A percentile compares a stretch with the other conserved stretches of the same genome.
phyloP scores from a whole-genome alignment of 495 filamentous ascomycete genomes.

The Hypoxylon rickii region DNA sequence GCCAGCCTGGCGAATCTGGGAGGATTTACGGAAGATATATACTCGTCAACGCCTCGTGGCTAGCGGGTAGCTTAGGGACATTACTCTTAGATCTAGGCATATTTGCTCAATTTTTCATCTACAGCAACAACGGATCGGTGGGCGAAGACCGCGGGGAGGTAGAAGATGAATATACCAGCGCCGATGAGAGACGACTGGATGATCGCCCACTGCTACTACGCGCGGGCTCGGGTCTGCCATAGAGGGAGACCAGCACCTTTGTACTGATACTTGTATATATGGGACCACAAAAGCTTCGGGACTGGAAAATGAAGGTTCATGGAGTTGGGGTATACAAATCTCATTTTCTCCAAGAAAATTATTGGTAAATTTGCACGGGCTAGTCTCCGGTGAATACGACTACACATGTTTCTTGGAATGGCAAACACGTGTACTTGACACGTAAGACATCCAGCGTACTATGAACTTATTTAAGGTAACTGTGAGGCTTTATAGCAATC shows the following conservation, averaged over 20 bases:
- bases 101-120: constrained; percentile 92
- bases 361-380: neutral
- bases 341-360: neutral
- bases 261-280: constrained; percentile 13
- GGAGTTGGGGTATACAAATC: constrained; percentile 9
- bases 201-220: constrained; percentile 47
- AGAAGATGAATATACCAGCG: constrained; percentile 21
- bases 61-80: constrained; percentile 87
- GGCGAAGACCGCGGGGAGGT: constrained; percentile 35
- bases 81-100: constrained; percentile 81
- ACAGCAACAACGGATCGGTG: constrained; percentile 48
- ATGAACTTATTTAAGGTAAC: too few relatives aligned
- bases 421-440: neutral
- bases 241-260: neutral
- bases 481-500: too few relatives aligned
- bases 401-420: neutral
- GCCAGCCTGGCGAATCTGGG: constrained; percentile 58
- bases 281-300: constrained; percentile 11
- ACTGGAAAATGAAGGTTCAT: constrained; percentile 2
- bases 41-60: constrained; percentile 84
- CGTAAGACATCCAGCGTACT: neutral
- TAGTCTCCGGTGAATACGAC: neutral
- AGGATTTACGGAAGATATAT: constrained; percentile 77
- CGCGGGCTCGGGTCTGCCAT: constrained; percentile 31
- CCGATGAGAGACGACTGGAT: constrained; percentile 39